These are phyloP conservation scores for Drechslerella dactyloides DNA, from an alignment of 2,329 filamentous ascomycete species.

Conservation along the genomic window DNA sequence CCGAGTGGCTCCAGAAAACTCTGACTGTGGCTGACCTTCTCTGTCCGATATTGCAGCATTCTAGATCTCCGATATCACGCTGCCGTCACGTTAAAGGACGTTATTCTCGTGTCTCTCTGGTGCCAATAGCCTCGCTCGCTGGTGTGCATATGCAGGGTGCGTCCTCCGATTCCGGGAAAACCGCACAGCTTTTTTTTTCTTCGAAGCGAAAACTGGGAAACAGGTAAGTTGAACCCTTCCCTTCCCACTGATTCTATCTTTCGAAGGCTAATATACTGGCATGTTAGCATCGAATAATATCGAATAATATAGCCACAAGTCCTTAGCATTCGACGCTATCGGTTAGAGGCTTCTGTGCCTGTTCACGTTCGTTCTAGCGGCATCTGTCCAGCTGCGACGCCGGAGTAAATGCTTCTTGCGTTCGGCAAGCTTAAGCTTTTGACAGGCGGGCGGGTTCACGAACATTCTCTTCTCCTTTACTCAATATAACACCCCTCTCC, in stretches of 20 bases:
- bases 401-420: too few relatives aligned
- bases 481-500: conserved; percentile 9
- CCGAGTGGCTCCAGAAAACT: too few relatives aligned
- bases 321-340: neutral
- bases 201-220: conserved; percentile 22
- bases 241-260: neutral
- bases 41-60: too few relatives aligned
- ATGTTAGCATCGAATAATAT: neutral
- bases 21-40: too few relatives aligned
- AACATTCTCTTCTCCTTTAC: neutral
- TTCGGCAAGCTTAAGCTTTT: too few relatives aligned
- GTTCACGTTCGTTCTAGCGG: neutral
- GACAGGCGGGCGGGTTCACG: too few relatives aligned
- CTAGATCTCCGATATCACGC: too few relatives aligned
- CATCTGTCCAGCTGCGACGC: neutral
- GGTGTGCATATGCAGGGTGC: conserved; percentile 11
- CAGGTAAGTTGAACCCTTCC: neutral
- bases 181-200: conserved; percentile 21
- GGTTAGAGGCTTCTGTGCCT: neutral
- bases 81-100: too few relatives aligned
- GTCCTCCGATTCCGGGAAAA: conserved; percentile 49
- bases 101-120: too few relatives aligned
- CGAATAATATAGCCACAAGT: neutral
- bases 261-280: neutral
- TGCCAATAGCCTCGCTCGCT: too few relatives aligned